Evolutionary conservation across 495 filamentous ascomycete species (phyloP), one percentile per base, ranked within the genome.

Genomic region (Penicillium chermesinum): DNA sequence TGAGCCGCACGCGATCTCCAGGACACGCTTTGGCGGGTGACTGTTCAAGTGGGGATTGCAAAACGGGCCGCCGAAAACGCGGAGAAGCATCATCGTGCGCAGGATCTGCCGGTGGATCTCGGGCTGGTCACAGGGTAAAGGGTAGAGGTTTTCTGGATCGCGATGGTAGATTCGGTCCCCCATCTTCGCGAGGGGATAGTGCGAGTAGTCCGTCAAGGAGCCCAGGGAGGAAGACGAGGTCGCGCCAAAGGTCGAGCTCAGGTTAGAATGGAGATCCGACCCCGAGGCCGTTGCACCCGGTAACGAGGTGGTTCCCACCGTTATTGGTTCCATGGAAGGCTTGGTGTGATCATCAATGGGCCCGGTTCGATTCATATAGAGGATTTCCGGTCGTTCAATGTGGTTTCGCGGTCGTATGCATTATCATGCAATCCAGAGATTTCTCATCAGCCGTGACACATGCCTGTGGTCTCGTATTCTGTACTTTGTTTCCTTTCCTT

Each of bases 81-180:
- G 82, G 52, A 87, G 79, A 40, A 89, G 75, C 57, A 96, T 80
- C 50, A 91, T 72, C 8, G 91, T 93, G 49, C 87, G 81, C 46
- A 96, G 75, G 46, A 81, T 88, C 63, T 97, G 91, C 36, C 91
- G 77, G 62, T 95, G 89, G 50, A 95, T 75, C 66, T 96, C 91
- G 41, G 82, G 73, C 22, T 95, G 77, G 71, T 96, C 91, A 67
- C 88, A 86, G 47, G 91, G 91, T 13, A 97, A 71, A 27, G 88
- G 89, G 55, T 97, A 96, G 10, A 82, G 61, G 35, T 86, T 71
- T 12, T 82, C 79, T 17, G 78, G 74, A 57, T 96, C 89, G 52
- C 86, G 81, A 50, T 94, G 77, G 64, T 88, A 96, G 32, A 83
- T 85, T 32, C 90, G 83, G 40, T 88, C 88, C 61, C 88, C 79